Evolutionary conservation across 768 basidiomycete genomes (phyloP).

Genomic region (Lentinula edodes): DNA sequence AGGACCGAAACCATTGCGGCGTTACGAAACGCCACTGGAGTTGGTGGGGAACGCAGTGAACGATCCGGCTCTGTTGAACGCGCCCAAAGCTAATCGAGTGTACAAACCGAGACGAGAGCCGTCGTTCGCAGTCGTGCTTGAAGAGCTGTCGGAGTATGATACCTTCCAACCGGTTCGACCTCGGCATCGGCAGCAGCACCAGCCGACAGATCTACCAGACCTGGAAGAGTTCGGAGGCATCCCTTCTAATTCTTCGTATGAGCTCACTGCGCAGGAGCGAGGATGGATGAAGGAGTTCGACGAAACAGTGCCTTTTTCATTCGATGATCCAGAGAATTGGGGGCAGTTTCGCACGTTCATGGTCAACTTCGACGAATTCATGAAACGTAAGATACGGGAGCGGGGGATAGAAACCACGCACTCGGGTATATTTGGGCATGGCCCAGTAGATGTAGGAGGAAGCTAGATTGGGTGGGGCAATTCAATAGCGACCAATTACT

Average conservation of each 20-base stretch:
- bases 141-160: background rate
- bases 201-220: too few relatives aligned
- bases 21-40: background rate
- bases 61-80: background rate
- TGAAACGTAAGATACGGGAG: background rate
- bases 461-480: too few relatives aligned
- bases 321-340: background rate
- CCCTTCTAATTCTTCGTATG: background rate
- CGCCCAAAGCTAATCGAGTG: background rate
- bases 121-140: background rate
- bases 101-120: background rate
- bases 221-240: background rate
- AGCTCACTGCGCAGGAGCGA: background rate
- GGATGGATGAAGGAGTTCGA: background rate
- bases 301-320: background rate
- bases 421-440: too few relatives aligned
- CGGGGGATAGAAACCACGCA: too few relatives aligned
- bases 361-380: background rate
- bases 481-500: too few relatives aligned
- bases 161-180: background rate
- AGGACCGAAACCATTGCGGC: background rate
- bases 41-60: background rate
- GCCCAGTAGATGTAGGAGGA: too few relatives aligned
- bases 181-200: background rate
- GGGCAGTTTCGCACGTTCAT: background rate